A percentile compares a stretch with the other conserved stretches of the same genome.
Evolutionary conservation across 208 protist species (phyloP).

Genomic region (Trypanosoma platydactyli): DNA sequence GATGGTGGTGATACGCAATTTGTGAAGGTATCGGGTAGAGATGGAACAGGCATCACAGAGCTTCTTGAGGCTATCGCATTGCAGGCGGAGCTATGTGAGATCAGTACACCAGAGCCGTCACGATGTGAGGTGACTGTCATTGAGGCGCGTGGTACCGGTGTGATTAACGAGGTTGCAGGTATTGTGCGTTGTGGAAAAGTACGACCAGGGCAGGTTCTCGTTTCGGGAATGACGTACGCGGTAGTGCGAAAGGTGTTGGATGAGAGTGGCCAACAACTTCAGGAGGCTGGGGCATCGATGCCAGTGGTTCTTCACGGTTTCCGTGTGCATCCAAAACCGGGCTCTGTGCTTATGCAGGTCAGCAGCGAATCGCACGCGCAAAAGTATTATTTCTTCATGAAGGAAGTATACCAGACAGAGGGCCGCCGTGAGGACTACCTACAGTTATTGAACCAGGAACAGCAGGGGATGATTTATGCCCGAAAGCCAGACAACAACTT

Average conservation of each 20-base stretch:
- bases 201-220: conserved; percentile 64
- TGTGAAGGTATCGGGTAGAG: conserved; percentile 89
- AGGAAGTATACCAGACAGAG: conserved; percentile 82
- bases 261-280: conserved; percentile 58
- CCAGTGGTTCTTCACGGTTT: conserved; percentile 84
- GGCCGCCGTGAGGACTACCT: conserved; percentile 79
- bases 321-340: conserved; percentile 77
- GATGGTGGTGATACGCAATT: conserved; percentile 94
- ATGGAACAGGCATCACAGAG: conserved; percentile 80
- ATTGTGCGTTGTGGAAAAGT: conserved; percentile 84
- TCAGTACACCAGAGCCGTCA: conserved; percentile 71
- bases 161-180: conserved; percentile 57
- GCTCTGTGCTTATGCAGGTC: conserved; percentile 82
- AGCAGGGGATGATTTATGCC: conserved; percentile 66
- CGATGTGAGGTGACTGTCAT: conserved; percentile 91
- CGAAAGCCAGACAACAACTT: conserved; percentile 90
- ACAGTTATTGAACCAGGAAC: conserved; percentile 79
- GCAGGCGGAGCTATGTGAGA: conserved; percentile 90
- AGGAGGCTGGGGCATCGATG: conserved; percentile 61
- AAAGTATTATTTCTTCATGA: conserved; percentile 88
- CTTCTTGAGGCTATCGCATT: conserved; percentile 91
- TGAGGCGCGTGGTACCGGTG: conserved; percentile 67
- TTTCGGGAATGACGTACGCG: conserved; percentile 76
- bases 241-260: conserved; percentile 69
- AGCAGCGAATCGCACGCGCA: conserved; percentile 84